phyloP scores from a whole-genome alignment of 345 rosid species.

The Microthlaspi erraticum region DNA sequence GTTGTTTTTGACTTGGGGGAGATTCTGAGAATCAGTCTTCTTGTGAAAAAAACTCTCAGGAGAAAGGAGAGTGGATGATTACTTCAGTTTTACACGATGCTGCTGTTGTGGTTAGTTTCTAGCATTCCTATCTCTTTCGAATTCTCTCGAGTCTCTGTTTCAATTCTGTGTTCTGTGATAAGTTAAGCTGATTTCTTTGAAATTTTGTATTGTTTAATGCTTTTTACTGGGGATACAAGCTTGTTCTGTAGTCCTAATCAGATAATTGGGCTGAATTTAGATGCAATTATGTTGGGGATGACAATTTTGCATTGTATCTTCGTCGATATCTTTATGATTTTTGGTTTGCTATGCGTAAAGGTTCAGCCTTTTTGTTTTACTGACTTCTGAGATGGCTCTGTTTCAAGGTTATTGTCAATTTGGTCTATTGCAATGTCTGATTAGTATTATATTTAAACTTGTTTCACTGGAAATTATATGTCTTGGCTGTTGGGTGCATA shows the following conservation, averaged over 20 bases:
- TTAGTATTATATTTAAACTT: slow-evolving; percentile 16
- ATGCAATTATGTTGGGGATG: slow-evolving; percentile 18
- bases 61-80: slow-evolving; percentile 75
- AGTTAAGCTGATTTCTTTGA: background rate
- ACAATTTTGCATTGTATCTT: slow-evolving; percentile 2
- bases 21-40: background rate
- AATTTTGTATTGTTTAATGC: background rate
- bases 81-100: slow-evolving; percentile 86
- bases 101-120: slow-evolving; percentile 75
- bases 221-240: background rate
- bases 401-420: background rate
- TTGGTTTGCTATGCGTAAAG: background rate
- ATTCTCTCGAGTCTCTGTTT: no score
- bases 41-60: slow-evolving; percentile 46
- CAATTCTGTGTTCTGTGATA: background rate
- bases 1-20: background rate
- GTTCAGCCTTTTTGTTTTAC: slow-evolving; percentile 15
- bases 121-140: background rate
- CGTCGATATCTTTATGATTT: background rate
- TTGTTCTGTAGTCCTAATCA: no score
- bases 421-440: background rate
- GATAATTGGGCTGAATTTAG: slow-evolving; percentile 9
- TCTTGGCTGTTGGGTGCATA: background rate
- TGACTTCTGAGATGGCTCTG: slow-evolving; percentile 10
- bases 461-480: slow-evolving; percentile 4